These are phyloP conservation scores for Camellia oleifera DNA, from an alignment of 179 eudicot genomes.

Conservation along the genomic window DNA sequence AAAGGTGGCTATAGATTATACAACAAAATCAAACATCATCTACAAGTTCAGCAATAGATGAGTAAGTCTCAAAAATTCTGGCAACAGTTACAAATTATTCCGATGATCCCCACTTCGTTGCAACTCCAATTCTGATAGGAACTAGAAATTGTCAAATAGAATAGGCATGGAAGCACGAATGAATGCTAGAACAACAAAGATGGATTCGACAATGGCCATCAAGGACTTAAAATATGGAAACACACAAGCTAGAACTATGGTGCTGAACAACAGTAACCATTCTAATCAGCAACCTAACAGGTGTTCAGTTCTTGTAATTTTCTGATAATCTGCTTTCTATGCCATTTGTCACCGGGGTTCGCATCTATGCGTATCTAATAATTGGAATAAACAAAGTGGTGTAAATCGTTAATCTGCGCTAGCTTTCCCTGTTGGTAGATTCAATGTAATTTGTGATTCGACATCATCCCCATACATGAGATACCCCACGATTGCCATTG, in stretches of 20 bases:
- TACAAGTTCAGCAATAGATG: slow-evolving; percentile 27
- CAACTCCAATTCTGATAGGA: slow-evolving; percentile 19
- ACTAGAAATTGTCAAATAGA: slow-evolving; percentile 23
- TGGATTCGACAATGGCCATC: slow-evolving; percentile 23
- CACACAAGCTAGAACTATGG: slow-evolving; percentile 20
- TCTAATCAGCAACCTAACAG: slow-evolving; percentile 18
- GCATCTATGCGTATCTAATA: slow-evolving; percentile 27
- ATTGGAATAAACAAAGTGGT: slow-evolving; percentile 33
- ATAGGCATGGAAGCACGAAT: slow-evolving; percentile 23
- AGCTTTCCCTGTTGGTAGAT: slow-evolving; percentile 22
- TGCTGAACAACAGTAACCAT: slow-evolving; percentile 25
- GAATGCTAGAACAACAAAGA: slow-evolving; percentile 23
- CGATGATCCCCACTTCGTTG: slow-evolving; percentile 11
- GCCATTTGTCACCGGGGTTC: slow-evolving; percentile 26
- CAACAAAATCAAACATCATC: background rate
- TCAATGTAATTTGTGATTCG: slow-evolving; percentile 31
- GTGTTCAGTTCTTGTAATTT: slow-evolving; percentile 9
- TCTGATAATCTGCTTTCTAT: slow-evolving; percentile 23
- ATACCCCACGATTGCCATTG: slow-evolving; percentile 26
- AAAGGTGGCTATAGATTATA: background rate
- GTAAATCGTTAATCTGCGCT: slow-evolving; percentile 32
- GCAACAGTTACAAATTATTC: slow-evolving; percentile 26
- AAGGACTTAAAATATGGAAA: slow-evolving; percentile 23
- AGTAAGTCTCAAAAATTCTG: slow-evolving; percentile 27
- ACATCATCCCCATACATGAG: slow-evolving; percentile 34